Percentiles rank a stretch among this genome's conserved stretches.
These are phyloP conservation scores for Penicillium griseofulvum DNA, from an alignment of 2,329 filamentous ascomycete species.

Conservation along the genomic window DNA sequence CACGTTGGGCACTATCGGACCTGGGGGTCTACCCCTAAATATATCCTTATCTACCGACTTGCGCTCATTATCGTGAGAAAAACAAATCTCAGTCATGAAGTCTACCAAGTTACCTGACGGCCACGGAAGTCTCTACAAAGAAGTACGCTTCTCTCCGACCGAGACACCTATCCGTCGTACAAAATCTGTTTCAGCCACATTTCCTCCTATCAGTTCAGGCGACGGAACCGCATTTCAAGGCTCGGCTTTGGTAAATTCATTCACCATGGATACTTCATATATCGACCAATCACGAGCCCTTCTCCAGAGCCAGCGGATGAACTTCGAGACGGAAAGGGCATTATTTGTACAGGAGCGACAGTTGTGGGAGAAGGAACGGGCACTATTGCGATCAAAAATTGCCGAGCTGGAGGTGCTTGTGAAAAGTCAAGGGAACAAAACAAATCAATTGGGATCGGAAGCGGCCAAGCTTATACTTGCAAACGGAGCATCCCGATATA, in stretches of 20 bases:
- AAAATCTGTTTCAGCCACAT: conserved; percentile 40
- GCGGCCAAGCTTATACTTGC: conserved; percentile 13
- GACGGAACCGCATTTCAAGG: conserved; percentile 18
- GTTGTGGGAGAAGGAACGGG: conserved; percentile 46
- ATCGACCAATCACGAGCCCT: conserved; percentile 43
- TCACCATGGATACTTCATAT: conserved; percentile 36
- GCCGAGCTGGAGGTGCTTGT: conserved; percentile 40
- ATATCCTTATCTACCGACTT: conserved; percentile 3
- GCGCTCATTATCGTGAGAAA: conserved; percentile 1
- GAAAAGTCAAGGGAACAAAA: conserved; percentile 16
- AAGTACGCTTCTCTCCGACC: conserved; percentile 43
- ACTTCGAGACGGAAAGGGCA: conserved; percentile 41
- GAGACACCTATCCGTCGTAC: conserved; percentile 37
- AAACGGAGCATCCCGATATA: conserved; percentile 11
- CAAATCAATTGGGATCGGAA: conserved; percentile 4
- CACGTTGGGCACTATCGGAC: conserved; percentile 3
- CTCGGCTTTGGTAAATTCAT: conserved; percentile 14
- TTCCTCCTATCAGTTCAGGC: conserved; percentile 30
- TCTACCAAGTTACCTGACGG: conserved; percentile 29
- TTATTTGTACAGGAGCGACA: conserved; percentile 45
- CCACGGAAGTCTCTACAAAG: conserved; percentile 40
- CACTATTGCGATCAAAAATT: conserved; percentile 43
- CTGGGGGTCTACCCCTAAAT: not conserved
- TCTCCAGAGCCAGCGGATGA: conserved; percentile 38
- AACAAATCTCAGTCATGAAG: conserved; percentile 22